Base-by-base conservation (phyloP, 164 flowering plant genomes). In the Dillenia suffruticosa region DNA sequence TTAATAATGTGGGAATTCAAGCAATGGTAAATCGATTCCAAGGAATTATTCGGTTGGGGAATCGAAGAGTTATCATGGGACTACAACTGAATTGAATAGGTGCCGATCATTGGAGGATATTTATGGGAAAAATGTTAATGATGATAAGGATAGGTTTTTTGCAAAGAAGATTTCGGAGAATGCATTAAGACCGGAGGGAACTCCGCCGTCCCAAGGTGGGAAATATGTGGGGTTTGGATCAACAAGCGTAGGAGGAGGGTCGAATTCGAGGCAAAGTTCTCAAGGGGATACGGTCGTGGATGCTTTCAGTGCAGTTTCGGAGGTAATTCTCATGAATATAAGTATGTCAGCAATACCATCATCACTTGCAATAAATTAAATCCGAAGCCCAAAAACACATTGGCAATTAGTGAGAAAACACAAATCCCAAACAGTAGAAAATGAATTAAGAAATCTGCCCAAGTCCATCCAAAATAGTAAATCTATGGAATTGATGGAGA, bases 141-240 rank as follows among this genome's bases (percentile, higher is more conserved):
- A 58, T 44, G 43, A 61, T 49, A 61, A 67, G 44, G 70, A 67
- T 2, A 54, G 17, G 4, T 63, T 46, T 49, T 69, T 64, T 44
- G 56, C 59, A 10, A 47, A 12, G 47, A 63, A 58, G 45, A 14
- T 69, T 9, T 58, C 64, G 9, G 58, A 61, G 56, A 65, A 70
- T 65, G 65, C 51, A 22, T 7, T 13, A 49, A 70, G 47, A 44
- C 65, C 73, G 9, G 73, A 49, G 56, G 69, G 69, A 3, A 56
- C 65, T 40, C 69, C 61, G 15, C 73, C 69, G n/a, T 70, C 73
- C 44, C 68, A 56, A 65, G 73, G 73, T 6, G 73, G 73, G 11
- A 70, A 61, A 54, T 70, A 61, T 51, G 66, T 70, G 11, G 73
- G 73, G 49, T 70, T 70, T 65, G 69, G 69, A 44, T 70, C 73